phyloP scores from a whole-genome alignment of 208 protist species.

The Strigomonas culicis region DNA sequence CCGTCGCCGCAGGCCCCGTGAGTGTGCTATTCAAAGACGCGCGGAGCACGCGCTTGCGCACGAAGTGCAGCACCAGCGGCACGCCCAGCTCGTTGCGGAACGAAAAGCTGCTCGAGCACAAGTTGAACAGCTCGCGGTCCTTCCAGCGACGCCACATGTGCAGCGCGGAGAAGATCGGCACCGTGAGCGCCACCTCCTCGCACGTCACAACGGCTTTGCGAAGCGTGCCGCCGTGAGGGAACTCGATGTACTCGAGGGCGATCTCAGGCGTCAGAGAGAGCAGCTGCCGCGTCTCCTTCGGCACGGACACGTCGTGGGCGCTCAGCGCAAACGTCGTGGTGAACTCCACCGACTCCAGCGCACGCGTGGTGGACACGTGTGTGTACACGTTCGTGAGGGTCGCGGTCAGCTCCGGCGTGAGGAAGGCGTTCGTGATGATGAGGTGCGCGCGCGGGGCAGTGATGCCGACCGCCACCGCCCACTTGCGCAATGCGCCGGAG shows the following conservation, averaged over 20 bases:
- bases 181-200: conserved; percentile 23
- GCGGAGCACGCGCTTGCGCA: background rate
- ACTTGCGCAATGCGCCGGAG: background rate
- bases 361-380: background rate
- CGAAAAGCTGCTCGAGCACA: conserved; percentile 16
- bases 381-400: background rate
- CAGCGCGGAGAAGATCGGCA: conserved; percentile 25
- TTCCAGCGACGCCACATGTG: background rate
- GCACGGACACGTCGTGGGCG: background rate
- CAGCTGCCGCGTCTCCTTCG: background rate
- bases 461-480: background rate
- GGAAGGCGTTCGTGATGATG: background rate
- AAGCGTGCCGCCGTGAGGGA: background rate
- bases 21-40: background rate
- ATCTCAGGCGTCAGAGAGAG: background rate
- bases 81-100: conserved; percentile 35
- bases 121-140: conserved; percentile 4
- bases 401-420: background rate
- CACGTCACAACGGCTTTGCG: conserved; percentile 20
- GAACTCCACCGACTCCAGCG: background rate
- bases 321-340: background rate
- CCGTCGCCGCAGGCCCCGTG: background rate
- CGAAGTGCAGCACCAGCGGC: conserved; percentile 18
- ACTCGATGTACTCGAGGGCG: background rate
- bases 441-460: background rate